phyloP scores from a whole-genome alignment of 2,329 filamentous ascomycete species.

The Xylaria sp. region DNA sequence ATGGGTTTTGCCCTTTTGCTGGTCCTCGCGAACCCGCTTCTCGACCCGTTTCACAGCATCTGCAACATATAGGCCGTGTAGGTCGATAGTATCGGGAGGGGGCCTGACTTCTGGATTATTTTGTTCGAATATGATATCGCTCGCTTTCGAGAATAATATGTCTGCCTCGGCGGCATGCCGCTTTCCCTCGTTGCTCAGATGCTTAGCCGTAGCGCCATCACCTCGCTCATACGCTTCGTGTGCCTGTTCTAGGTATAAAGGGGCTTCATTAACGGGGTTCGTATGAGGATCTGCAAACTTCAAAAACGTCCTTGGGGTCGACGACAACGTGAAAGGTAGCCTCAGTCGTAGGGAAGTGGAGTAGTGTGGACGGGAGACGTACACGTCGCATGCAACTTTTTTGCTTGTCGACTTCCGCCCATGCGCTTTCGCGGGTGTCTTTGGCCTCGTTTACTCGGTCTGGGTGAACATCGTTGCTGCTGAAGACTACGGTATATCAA shows the following conservation, averaged over 20 bases:
- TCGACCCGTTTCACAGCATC: conserved; percentile 93
- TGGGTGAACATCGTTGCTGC: conserved; percentile 74
- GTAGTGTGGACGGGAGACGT: conserved; percentile 43
- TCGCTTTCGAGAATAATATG: conserved; percentile 88
- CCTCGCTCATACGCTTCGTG: conserved; percentile 84
- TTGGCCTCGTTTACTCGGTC: conserved; percentile 75
- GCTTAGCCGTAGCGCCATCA: conserved; percentile 84
- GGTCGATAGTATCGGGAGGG: conserved; percentile 83
- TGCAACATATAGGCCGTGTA: conserved; percentile 94
- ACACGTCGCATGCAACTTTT: conserved; percentile 80
- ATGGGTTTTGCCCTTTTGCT: conserved; percentile 77
- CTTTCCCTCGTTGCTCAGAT: conserved; percentile 84
- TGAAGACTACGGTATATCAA: conserved; percentile 70
- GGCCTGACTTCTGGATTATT: conserved; percentile 69
- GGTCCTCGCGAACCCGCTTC: conserved; percentile 82
- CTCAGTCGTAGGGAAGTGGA: not conserved
- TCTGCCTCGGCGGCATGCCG: conserved; percentile 85
- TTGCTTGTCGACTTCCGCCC: conserved; percentile 82
- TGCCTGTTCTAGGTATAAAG: conserved; percentile 56
- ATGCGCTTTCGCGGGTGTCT: conserved; percentile 89
- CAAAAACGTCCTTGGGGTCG: not conserved
- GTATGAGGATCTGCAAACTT: not conserved
- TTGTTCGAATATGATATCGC: conserved; percentile 96
- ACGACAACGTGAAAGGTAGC: not conserved
- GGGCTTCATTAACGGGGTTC: not conserved